These are phyloP conservation scores for Aureobasidium sp. DNA, from an alignment of 2,329 filamentous ascomycete species.

Conservation along the genomic window DNA sequence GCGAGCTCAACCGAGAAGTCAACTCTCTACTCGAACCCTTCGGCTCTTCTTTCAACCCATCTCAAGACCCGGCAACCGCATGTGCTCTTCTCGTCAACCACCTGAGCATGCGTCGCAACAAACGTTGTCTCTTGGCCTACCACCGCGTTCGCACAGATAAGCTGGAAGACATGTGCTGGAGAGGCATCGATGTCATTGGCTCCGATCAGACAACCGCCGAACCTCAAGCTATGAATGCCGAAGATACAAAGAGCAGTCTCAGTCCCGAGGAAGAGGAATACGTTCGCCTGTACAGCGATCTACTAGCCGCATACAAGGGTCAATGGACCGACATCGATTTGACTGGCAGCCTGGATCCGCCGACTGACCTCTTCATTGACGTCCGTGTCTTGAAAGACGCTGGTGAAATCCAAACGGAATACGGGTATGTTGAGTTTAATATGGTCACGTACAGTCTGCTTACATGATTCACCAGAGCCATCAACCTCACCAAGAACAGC, in stretches of 20 bases:
- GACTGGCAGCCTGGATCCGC: conserved; percentile 86
- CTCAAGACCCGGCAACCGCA: conserved; percentile 72
- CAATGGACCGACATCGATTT: conserved; percentile 98
- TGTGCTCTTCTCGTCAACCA: conserved; percentile 90
- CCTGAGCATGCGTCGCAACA: conserved; percentile 90
- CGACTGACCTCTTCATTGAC: conserved; percentile 93
- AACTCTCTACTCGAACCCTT: conserved; percentile 72
- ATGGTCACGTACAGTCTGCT: conserved; percentile 3
- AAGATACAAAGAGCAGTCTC: conserved; percentile 54
- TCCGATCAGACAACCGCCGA: conserved; percentile 40
- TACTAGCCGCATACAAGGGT: conserved; percentile 93
- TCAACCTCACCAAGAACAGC: conserved; percentile 95
- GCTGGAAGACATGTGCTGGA: conserved; percentile 90
- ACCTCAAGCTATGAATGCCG: conserved; percentile 37
- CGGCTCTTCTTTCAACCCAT: conserved; percentile 73
- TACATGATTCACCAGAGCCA: conserved; percentile 54
- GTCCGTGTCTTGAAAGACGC: conserved; percentile 93
- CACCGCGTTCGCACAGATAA: conserved; percentile 86
- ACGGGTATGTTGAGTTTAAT: conserved; percentile 59
- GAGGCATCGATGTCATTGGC: conserved; percentile 75
- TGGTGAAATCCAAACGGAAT: conserved; percentile 97
- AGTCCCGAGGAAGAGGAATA: conserved; percentile 97
- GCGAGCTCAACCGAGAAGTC: conserved; percentile 85
- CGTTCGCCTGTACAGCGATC: conserved; percentile 80
- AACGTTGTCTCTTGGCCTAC: conserved; percentile 89